These are phyloP conservation scores for Ganoderma multipileum DNA, from an alignment of 1,284 basidiomycete species.

Conservation along the genomic window DNA sequence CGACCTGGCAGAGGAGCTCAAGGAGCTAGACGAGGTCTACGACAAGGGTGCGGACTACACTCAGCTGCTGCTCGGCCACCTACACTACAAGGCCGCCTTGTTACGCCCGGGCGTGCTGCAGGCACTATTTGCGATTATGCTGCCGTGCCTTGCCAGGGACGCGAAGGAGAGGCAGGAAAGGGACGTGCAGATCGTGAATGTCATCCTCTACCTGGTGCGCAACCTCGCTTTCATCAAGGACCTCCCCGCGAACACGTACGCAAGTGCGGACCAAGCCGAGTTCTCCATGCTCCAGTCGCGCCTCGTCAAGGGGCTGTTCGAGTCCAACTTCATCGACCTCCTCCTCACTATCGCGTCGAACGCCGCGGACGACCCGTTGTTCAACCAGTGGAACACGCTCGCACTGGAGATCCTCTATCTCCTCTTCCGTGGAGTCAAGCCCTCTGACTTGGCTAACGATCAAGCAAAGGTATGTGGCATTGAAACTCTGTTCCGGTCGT, in stretches of 20 bases:
- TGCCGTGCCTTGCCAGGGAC: slow-evolving; percentile 73
- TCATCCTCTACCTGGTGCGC: slow-evolving; percentile 89
- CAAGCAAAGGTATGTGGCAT: slow-evolving; percentile 65
- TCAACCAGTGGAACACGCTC: slow-evolving; percentile 86
- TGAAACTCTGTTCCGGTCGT: slow-evolving; percentile 14
- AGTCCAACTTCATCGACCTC: slow-evolving; percentile 79
- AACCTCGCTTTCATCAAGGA: slow-evolving; percentile 93
- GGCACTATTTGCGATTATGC: slow-evolving; percentile 71
- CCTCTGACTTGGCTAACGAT: slow-evolving; percentile 67
- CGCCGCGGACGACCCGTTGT: slow-evolving; percentile 67
- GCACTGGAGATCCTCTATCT: slow-evolving; percentile 92
- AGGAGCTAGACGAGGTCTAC: slow-evolving; percentile 83
- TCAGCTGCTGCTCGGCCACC: slow-evolving; percentile 78
- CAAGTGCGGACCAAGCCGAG: slow-evolving; percentile 79
- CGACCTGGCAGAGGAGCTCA: slow-evolving; percentile 89
- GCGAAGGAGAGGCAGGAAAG: slow-evolving; percentile 73
- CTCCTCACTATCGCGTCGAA: slow-evolving; percentile 86
- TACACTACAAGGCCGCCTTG: slow-evolving; percentile 86
- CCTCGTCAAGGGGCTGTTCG: slow-evolving; percentile 74
- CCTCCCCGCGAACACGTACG: slow-evolving; percentile 68
- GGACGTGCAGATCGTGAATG: slow-evolving; percentile 86
- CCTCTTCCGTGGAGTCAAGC: slow-evolving; percentile 79
- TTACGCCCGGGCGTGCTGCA: slow-evolving; percentile 71
- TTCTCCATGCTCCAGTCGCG: slow-evolving; percentile 79
- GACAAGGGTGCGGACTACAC: slow-evolving; percentile 88